Evolutionary conservation across 2,329 filamentous ascomycete genomes (phyloP).

Genomic region (Aspergillus chevalieri): DNA sequence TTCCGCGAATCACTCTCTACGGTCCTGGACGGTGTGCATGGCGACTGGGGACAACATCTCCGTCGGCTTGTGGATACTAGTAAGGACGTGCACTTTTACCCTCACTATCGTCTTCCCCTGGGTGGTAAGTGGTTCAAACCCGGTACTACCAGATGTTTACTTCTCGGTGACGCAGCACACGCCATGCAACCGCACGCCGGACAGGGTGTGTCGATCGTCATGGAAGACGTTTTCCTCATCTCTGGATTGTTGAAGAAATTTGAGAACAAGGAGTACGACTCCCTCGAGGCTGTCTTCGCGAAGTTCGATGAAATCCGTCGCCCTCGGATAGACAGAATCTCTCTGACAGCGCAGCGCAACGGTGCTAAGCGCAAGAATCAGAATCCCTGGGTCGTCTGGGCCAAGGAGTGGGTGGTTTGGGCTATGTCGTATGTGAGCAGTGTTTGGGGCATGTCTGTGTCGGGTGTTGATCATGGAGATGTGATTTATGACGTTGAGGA

Average conservation of each 20-base stretch:
- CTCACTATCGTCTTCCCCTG: conserved; percentile 27
- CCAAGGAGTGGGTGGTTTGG: conserved; percentile 19
- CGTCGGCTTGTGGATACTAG: conserved; percentile 7
- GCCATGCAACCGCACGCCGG: conserved; percentile 36
- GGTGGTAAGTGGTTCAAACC: conserved; percentile 26
- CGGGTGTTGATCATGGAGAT: neutral
- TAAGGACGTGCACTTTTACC: conserved; percentile 25
- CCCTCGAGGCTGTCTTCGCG: conserved; percentile 15
- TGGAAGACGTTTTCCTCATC: conserved; percentile 43
- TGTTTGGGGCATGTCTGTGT: neutral
- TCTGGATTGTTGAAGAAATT: conserved; percentile 16
- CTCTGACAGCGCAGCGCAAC: conserved; percentile 18
- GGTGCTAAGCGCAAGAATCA: conserved; percentile 17
- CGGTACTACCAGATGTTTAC: conserved; percentile 23
- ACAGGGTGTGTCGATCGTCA: conserved; percentile 48
- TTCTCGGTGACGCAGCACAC: conserved; percentile 29
- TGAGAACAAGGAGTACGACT: neutral
- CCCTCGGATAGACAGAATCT: conserved; percentile 23
- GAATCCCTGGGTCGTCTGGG: conserved; percentile 19
- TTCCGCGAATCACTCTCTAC: conserved; percentile 18
- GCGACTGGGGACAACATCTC: conserved; percentile 21
- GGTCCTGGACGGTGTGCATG: conserved; percentile 16
- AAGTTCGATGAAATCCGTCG: conserved; percentile 24
- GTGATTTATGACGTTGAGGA: neutral
- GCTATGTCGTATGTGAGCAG: conserved; percentile 2